Base-by-base conservation (phyloP, 805 yeast genomes). In the Yarrowia porcina region DNA sequence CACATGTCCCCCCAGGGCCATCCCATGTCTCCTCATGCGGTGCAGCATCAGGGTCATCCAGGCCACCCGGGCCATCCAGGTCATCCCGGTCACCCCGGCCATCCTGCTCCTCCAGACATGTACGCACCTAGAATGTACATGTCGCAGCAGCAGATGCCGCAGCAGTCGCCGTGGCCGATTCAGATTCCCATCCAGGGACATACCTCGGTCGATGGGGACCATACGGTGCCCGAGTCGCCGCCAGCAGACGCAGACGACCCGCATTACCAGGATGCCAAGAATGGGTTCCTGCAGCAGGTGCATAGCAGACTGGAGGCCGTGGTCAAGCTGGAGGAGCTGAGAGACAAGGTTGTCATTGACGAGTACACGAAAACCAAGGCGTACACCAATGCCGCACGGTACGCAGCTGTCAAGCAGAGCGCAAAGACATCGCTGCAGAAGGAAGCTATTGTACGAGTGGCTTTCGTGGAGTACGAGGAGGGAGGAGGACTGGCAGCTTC, bases 221-320 rank as follows among this genome's bases (percentile, higher is more conserved):
- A 25, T 17, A 30, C 32, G 13, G 56, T 42, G 4, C 38, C 30
- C 3, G 49, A 30, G 35, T 39, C 52, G 8, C 59, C 65, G 9
- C 39, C 49, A 1, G 42, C 47, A 4, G 36, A 61, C 18, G 66
- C 66, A 12, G 64, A 64, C 35, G 63, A 54, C 15, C 60, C 64
- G 1, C 61, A 52, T 0, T 66, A 20, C 20, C 60, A 42, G 11
- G 66, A 54, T 17, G 67, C 65, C 25, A 67, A 66, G 49, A 47
- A 54, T 9, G 33, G 33, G 11, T 67, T 66, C 39, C 41, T 67
- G 59, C 36, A 42, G 25, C 18, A 47, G 23, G 56, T 65, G 17
- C 27, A 30, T n/a, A 27, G 21, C 17, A 64, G 65, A 27, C 33
- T 65, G 13, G 63, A 63, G 18, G 25, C 32, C 5, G 52, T 66